These are phyloP conservation scores for Suillus brevipes DNA, from an alignment of 768 basidiomycete species.

Conservation along the genomic window DNA sequence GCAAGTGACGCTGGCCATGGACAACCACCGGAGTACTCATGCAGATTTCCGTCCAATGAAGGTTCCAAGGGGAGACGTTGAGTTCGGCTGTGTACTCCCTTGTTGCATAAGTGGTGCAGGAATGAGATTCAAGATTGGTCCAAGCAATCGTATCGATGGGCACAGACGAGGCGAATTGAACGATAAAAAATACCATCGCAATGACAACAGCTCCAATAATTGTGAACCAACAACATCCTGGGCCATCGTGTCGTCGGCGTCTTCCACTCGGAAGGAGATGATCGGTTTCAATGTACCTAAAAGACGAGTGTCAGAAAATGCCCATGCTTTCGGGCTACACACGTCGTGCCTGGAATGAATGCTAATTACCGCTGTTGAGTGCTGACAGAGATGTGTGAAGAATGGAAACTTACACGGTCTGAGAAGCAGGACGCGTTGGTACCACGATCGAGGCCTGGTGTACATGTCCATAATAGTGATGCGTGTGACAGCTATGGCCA, in stretches of 20 bases:
- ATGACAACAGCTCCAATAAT: not conserved
- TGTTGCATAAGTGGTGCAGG: constrained; percentile 29
- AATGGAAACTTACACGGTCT: not conserved
- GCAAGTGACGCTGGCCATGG: constrained; percentile 17
- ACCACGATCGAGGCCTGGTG: not conserved
- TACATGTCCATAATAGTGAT: not conserved
- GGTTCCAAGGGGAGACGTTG: constrained; percentile 29
- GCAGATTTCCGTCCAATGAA: constrained; percentile 21
- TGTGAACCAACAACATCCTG: not conserved
- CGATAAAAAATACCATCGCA: not conserved
- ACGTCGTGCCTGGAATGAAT: not conserved
- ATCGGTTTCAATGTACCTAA: not conserved
- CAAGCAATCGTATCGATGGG: constrained; percentile 14
- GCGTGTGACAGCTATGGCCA: too few species aligned
- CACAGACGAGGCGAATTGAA: not conserved
- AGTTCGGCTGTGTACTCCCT: constrained; percentile 31
- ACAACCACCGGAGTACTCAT: constrained; percentile 20
- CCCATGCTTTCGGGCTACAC: not conserved
- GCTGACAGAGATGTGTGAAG: not conserved
- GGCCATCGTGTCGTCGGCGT: not conserved
- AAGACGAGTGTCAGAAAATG: not conserved
- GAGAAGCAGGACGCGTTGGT: not conserved
- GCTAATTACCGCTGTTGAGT: not conserved
- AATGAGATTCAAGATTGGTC: constrained; percentile 14
- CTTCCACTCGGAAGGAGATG: not conserved